Evolutionary conservation across 2,329 filamentous ascomycete genomes (phyloP).

Genomic region (Dactylonectria estremocensis): DNA sequence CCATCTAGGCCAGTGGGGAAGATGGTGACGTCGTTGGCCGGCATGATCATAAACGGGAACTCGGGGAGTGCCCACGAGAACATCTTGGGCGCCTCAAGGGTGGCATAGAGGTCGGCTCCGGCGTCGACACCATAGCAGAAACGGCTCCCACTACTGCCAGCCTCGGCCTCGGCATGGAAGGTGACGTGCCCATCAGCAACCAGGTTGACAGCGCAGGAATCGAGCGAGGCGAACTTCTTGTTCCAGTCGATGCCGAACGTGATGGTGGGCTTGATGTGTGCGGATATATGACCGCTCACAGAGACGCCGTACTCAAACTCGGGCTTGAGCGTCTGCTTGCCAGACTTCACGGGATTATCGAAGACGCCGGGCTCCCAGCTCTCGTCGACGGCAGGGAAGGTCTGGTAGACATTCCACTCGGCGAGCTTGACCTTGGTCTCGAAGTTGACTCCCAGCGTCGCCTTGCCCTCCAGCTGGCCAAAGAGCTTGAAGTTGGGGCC

Average conservation of each 20-base stretch:
- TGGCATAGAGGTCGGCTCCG: conserved; percentile 22
- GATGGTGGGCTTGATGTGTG: conserved; percentile 25
- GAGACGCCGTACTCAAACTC: conserved; percentile 25
- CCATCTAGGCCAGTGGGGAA: not conserved
- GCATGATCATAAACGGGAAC: conserved; percentile 19
- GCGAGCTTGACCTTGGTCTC: conserved; percentile 48
- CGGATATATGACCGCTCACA: conserved; percentile 4
- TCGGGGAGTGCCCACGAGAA: conserved; percentile 23
- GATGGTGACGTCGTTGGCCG: conserved; percentile 13
- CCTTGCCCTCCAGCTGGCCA: conserved; percentile 38
- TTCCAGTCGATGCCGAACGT: conserved; percentile 29
- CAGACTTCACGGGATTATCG: not conserved
- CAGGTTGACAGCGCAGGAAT: conserved; percentile 17
- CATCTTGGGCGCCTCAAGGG: conserved; percentile 21
- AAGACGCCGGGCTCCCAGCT: conserved; percentile 20
- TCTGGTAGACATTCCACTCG: conserved; percentile 42
- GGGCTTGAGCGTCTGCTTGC: conserved; percentile 18
- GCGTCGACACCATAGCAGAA: conserved; percentile 30
- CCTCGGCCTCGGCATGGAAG: conserved; percentile 23
- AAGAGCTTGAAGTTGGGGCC: conserved; percentile 49
- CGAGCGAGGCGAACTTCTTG: conserved; percentile 12
- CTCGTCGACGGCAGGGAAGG: conserved; percentile 18
- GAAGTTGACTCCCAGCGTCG: conserved; percentile 42
- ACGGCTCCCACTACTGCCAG: conserved; percentile 8
- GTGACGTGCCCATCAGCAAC: conserved; percentile 25